Conservation (phyloP, 2,329 filamentous ascomycete species). For the Corinectria fuckeliana region DNA sequence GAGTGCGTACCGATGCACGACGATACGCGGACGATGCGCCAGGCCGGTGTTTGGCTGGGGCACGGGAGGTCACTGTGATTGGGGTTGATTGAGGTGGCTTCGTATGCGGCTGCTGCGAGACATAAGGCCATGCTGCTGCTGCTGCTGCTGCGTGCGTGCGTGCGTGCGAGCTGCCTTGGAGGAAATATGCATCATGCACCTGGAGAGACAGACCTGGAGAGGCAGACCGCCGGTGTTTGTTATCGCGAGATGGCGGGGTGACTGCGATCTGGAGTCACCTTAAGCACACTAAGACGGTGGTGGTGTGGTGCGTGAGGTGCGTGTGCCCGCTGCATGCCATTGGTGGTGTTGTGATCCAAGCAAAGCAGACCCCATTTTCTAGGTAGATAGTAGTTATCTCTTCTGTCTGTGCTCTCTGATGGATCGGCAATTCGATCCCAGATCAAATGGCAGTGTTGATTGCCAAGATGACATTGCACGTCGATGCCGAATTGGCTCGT, state of each 20-base stretch:
- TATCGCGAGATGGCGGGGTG: conserved; percentile 17
- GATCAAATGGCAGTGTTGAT: background rate
- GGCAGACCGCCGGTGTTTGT: conserved; percentile 18
- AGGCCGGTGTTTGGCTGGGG: conserved; percentile 2
- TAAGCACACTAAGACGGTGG: background rate
- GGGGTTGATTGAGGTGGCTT: background rate
- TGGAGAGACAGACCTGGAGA: background rate
- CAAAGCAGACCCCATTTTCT: background rate
- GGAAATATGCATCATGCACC: too few relatives aligned
- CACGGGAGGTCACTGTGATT: conserved; percentile 5
- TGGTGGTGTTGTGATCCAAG: background rate
- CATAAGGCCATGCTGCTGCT: too few relatives aligned
- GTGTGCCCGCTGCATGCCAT: background rate
- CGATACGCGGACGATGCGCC: conserved; percentile 1
- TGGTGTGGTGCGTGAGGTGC: conserved; percentile 1
- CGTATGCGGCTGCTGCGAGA: too few relatives aligned
- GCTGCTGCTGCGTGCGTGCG: too few relatives aligned
- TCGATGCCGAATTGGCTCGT: conserved; percentile 13
- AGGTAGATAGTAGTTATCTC: background rate
- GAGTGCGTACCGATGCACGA: background rate
- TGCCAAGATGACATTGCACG: background rate
- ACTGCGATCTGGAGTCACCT: conserved; percentile 14
- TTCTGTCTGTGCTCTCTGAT: conserved; percentile 6
- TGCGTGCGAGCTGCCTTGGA: too few relatives aligned
- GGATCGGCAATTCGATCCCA: conserved; percentile 9